Base-by-base conservation (phyloP, 2,329 filamentous ascomycete species). In the Alternaria solani region DNA sequence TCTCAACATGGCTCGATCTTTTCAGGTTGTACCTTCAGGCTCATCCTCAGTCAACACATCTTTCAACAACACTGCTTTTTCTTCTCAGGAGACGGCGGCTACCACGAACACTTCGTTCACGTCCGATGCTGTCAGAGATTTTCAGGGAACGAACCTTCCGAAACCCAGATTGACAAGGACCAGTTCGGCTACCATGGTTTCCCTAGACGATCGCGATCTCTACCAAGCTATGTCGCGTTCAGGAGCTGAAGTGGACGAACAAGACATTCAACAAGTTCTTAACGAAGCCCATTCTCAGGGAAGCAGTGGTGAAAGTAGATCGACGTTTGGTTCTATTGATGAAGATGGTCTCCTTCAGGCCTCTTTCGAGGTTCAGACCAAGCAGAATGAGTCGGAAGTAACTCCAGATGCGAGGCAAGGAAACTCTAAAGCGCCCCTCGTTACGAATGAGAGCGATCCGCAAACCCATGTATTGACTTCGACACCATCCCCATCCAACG, bases 91-190 rank as follows among this genome's bases (percentile, higher is more conserved):
- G 43, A 71, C 66, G 7, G 36, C 56, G 14, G 63, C 59, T 25
- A 68, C 67, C 1, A 63, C 60, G 1, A 69, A 67, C 8, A 75
- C 70, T 0, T 74, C 73, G 3, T 78, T 78, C 42, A 68, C 54
- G 5, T 65, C 64, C 25, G 61, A 55, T 48, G 51, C 62, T 26
- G 54, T 26, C 16, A 43, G 18, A 4, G 55, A 57, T n/a, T 55
- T 66, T n/a, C 23, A 63, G 5, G 14, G n/a, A 6, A 26, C 18
- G 11, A 23, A 12, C n/a, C 14, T 46, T 7, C 36, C n/a, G 16
- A 54, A 55, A 26, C 61, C 59, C 14, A 61, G 55, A 38, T 20
- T 63, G 26, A 59, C 57, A 11, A 60, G 61, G 12, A 70, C 53
- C 7, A 72, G 65, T 25, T 75, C 72, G 1, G 66, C 69, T 1